Evolutionary conservation across 2,329 filamentous ascomycete species (phyloP), one percentile per base, ranked within the genome.

Genomic region (Neofusicoccum parvum): DNA sequence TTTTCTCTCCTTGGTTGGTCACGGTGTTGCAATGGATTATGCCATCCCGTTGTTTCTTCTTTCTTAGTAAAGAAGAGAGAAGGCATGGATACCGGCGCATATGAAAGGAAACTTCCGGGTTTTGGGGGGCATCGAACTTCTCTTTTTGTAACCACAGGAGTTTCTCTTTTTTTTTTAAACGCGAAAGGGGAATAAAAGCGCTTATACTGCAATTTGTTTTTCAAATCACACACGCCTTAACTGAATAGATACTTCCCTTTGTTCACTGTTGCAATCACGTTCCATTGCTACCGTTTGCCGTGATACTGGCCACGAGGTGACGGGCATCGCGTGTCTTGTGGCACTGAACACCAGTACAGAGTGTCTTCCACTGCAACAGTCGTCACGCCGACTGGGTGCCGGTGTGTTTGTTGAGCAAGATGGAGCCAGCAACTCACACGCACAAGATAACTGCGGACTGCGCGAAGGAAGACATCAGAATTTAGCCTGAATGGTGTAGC

Each of bases 1-100:
- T 59, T 59, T 56, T 39, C 56, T 48, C 56, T 60, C 56, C 27
- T 60, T 60, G 27, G 23, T 37, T 60, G 56, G 45, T 27, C 32
- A 45, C 17, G 56, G 56, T 60, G 56, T 60, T 60, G n/a, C 56
- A 23, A 60, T 45, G 56, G 43, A 32, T 48, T 36, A 36, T 49
- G 56, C 41, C 32, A n/a, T 48, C 32, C 9, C 7, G 27, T 43
- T 58, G 11, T 12, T 46, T 34, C 15, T n/a, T 17, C 6, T 45
- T 17, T 41, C 11, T 23, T 23, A n/a, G 9, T 23, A 6, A 36
- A n/a, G 23, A 41, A 45, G 32, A 34, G 27, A 46, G 17, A 20
- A 23, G 56, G 56, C 56, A 60, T 60, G n/a, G 27, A 48, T 60
- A 46, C 56, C 27, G 56, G 17, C 39, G 56, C 56, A n/a, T 36